Conservation (phyloP, 1,139 yeast species). For the Geotrichum cucujoidarum region DNA sequence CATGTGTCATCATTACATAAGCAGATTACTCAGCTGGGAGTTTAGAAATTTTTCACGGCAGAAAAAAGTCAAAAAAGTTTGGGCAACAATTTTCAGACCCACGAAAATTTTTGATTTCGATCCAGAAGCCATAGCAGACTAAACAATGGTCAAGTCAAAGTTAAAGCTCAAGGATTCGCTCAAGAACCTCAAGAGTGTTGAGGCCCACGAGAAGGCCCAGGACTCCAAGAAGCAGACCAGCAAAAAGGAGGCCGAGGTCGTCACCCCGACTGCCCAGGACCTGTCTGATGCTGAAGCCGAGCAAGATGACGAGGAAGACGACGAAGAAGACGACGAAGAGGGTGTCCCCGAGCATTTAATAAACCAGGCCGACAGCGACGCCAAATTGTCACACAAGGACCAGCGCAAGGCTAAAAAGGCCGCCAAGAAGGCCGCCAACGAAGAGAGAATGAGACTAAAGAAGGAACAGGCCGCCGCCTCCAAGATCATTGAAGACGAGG, state of each 20-base stretch:
- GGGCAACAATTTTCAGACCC: not conserved
- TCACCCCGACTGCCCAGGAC: constrained; percentile 36
- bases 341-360: constrained; percentile 15
- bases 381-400: constrained; percentile 29
- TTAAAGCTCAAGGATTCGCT: constrained; percentile 25
- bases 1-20: not conserved
- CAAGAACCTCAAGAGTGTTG: constrained; percentile 24
- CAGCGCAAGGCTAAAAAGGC: constrained; percentile 24
- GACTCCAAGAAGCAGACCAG: constrained; percentile 18
- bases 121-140: not conserved
- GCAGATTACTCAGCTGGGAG: constrained; percentile 6
- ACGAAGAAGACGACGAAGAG: constrained; percentile 21
- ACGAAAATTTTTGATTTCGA: constrained; percentile 2
- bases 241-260: not conserved
- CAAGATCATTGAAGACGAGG: constrained; percentile 20
- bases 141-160: constrained; percentile 52
- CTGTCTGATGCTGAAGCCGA: constrained; percentile 39
- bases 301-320: constrained; percentile 22
- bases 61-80: not conserved
- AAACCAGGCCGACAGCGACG: constrained; percentile 1
- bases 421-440: constrained; percentile 21
- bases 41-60: not conserved
- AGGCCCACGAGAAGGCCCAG: constrained; percentile 46
- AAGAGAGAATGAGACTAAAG: no score
- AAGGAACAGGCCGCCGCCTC: constrained; percentile 20